Evolutionary conservation across 306 rosid species (phyloP).

Genomic region (Mimosa bimucronata): DNA sequence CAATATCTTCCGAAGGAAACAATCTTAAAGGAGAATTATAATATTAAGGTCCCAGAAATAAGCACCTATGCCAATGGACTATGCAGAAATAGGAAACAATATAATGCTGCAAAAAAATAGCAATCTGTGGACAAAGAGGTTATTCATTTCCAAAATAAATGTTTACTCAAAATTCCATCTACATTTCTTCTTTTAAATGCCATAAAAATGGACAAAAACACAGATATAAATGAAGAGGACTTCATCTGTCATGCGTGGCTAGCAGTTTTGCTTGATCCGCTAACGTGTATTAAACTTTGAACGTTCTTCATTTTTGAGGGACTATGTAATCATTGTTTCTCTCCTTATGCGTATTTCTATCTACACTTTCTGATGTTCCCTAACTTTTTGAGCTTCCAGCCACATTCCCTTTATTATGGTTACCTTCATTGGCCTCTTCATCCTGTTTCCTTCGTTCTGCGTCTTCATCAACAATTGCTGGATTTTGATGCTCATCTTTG

Average conservation of each 20-base stretch:
- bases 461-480: conserved; percentile 52
- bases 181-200: background rate
- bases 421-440: conserved; percentile 56
- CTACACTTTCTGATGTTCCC: conserved; percentile 34
- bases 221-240: conserved; percentile 16
- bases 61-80: background rate
- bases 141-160: background rate
- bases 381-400: conserved; percentile 56
- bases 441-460: conserved; percentile 46
- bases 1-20: background rate
- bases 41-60: background rate
- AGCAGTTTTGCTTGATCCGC: conserved; percentile 30
- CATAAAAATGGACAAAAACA: conserved; percentile 1
- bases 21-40: background rate
- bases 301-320: conserved; percentile 14
- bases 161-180: conserved; percentile 1
- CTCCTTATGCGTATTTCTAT: conserved; percentile 23
- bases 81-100: background rate
- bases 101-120: background rate
- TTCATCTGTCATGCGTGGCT: conserved; percentile 19
- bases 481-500: conserved; percentile 49
- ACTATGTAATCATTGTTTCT: conserved; percentile 18
- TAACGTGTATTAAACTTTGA: conserved; percentile 6
- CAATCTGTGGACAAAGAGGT: background rate
- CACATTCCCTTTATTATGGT: conserved; percentile 39